Evolutionary conservation across 306 rosid genomes (phyloP).

Genomic region (Cicer chorassanicum): DNA sequence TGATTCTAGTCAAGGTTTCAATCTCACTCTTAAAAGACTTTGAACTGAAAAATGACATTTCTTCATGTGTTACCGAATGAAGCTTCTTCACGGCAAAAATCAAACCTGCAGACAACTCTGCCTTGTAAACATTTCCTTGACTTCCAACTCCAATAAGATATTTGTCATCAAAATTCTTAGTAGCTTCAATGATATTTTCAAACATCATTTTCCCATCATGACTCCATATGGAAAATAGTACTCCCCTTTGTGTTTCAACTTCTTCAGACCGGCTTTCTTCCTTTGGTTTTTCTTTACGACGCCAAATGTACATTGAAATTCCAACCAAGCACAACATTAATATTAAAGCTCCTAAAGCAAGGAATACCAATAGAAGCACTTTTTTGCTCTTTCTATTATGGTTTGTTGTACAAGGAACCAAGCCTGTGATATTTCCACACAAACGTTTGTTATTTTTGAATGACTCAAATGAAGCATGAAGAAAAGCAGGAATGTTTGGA

Average conservation of each 20-base stretch:
- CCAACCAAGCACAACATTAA: neutral
- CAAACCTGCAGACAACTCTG: neutral
- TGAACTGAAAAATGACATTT: neutral
- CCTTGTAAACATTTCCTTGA: conserved; percentile 40
- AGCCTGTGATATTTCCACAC: conserved; percentile 37
- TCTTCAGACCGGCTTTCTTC: neutral
- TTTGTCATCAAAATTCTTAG: conserved; percentile 25
- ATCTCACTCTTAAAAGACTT: conserved; percentile 26
- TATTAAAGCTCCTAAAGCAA: neutral
- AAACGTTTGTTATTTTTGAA: conserved; percentile 34
- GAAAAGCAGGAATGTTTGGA: conserved; percentile 41
- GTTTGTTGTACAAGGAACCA: neutral
- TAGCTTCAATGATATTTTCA: conserved; percentile 42
- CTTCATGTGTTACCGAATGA: neutral
- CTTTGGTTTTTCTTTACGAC: neutral
- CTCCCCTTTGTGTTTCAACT: neutral
- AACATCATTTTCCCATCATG: conserved; percentile 36
- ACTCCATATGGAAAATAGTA: conserved; percentile 21
- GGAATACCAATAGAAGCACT: neutral
- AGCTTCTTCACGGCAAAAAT: conserved; percentile 45
- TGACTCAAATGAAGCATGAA: conserved; percentile 17
- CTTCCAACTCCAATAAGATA: conserved; percentile 31
- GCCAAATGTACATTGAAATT: neutral
- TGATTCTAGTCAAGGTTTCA: conserved; percentile 15
- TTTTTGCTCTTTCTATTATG: neutral